These are phyloP conservation scores for Bipolaris zeicola DNA, from an alignment of 2,329 filamentous ascomycete genomes.

Conservation along the genomic window DNA sequence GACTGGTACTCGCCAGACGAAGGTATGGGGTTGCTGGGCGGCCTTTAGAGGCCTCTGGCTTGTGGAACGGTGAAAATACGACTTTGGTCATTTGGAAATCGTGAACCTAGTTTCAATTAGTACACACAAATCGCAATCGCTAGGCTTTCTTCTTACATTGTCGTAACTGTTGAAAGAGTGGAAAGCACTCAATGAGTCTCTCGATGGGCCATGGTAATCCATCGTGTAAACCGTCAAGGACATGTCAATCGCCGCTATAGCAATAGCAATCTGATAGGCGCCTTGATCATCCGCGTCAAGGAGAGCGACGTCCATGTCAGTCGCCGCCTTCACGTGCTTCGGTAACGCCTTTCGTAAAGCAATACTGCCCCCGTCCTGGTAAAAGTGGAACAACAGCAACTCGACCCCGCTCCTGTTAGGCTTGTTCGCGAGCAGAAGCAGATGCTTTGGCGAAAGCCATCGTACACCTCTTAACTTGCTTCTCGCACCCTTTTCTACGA, in stretches of 20 bases:
- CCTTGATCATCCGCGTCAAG: constrained; percentile 64
- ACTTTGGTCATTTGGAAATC: constrained; percentile 65
- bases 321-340: constrained; percentile 71
- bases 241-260: constrained; percentile 78
- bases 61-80: constrained; percentile 54
- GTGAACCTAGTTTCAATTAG: constrained; percentile 37
- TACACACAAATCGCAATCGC: background rate
- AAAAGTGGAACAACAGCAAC: constrained; percentile 63
- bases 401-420: constrained; percentile 62
- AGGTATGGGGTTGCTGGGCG: constrained; percentile 62
- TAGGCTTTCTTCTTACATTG: constrained; percentile 51
- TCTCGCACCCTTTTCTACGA: constrained; percentile 45
- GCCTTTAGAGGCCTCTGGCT: constrained; percentile 33
- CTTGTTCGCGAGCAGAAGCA: constrained; percentile 63
- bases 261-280: constrained; percentile 78
- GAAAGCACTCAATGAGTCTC: constrained; percentile 55
- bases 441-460: constrained; percentile 59
- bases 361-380: constrained; percentile 60
- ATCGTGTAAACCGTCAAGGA: constrained; percentile 80
- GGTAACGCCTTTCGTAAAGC: constrained; percentile 65
- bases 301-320: constrained; percentile 76
- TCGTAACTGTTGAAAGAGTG: constrained; percentile 57
- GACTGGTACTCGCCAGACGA: constrained; percentile 80
- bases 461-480: constrained; percentile 62
- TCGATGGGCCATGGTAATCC: constrained; percentile 64